A percentile compares a stretch with the other conserved stretches of the same genome.
Conservation (phyloP, 768 basidiomycete species). For the Mycena metata region DNA sequence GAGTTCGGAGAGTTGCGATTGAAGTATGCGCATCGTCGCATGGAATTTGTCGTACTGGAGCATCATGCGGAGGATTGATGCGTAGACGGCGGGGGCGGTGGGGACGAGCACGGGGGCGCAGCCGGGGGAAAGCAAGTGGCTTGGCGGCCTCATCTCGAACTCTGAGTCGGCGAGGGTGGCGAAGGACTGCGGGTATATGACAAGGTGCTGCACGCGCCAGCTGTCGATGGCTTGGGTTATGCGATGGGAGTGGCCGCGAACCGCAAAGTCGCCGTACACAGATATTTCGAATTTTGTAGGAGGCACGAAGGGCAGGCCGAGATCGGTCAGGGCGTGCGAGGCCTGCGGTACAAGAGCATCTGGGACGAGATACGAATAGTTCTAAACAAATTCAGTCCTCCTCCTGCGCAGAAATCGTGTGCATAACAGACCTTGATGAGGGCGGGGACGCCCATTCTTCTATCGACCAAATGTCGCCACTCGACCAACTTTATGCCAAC, state of each 20-base stretch:
- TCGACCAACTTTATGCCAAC: constrained; percentile 43
- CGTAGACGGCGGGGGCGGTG: constrained; percentile 48
- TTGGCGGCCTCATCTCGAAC: constrained; percentile 34
- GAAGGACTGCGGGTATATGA: constrained; percentile 45
- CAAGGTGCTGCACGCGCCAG: constrained; percentile 38
- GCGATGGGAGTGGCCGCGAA: constrained; percentile 8
- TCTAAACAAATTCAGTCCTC: constrained; percentile 29
- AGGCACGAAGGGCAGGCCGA: constrained; percentile 42
- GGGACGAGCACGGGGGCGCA: constrained; percentile 45
- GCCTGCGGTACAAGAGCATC: constrained; percentile 40
- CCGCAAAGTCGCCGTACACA: constrained; percentile 42
- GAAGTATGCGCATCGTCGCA: constrained; percentile 40
- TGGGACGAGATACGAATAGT: constrained; percentile 45
- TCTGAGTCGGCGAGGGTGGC: constrained; percentile 43
- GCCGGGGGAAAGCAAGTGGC: constrained; percentile 27
- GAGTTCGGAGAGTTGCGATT: constrained; percentile 52
- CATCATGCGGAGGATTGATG: constrained; percentile 51
- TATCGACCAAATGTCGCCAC: constrained; percentile 44
- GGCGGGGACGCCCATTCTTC: constrained; percentile 46
- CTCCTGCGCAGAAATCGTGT: too few species aligned
- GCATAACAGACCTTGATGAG: constrained; percentile 37
- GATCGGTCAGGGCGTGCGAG: constrained; percentile 40
- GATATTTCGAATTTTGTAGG: constrained; percentile 38
- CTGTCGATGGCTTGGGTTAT: constrained; percentile 23
- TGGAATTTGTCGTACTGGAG: constrained; percentile 41